phyloP scores from a whole-genome alignment of 495 filamentous ascomycete species.

The Annulohypoxylon nitens region DNA sequence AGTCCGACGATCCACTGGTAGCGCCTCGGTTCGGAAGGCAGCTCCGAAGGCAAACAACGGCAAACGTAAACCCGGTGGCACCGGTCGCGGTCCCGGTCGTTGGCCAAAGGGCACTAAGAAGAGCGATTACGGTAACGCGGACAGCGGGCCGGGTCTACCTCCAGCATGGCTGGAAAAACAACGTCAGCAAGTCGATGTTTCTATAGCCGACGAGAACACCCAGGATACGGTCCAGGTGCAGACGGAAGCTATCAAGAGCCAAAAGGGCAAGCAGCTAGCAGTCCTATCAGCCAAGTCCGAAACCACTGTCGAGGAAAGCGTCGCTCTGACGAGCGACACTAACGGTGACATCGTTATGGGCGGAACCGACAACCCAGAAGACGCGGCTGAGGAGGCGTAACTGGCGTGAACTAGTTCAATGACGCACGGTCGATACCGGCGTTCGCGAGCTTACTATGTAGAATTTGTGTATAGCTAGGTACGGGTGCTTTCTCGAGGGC shows the following conservation, averaged over 20 bases:
- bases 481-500: not conserved
- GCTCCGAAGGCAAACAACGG: constrained; percentile 51
- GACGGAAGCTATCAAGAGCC: constrained; percentile 51
- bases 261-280: constrained; percentile 49
- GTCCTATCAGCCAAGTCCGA: constrained; percentile 43
- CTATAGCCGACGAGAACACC: constrained; percentile 49
- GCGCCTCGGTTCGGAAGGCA: constrained; percentile 32
- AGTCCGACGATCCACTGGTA: constrained; percentile 44
- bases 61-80: constrained; percentile 65
- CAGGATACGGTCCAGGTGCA: constrained; percentile 60
- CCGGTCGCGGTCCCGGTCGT: constrained; percentile 63
- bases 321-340: constrained; percentile 15
- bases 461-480: constrained; percentile 20
- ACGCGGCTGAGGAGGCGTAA: constrained; percentile 47
- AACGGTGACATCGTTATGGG: constrained; percentile 36
- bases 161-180: constrained; percentile 60
- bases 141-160: constrained; percentile 67
- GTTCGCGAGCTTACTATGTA: not conserved
- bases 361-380: constrained; percentile 39
- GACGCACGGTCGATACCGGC: not conserved
- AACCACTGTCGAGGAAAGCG: constrained; percentile 19
- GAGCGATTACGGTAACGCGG: constrained; percentile 68
- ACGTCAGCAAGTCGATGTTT: constrained; percentile 34
- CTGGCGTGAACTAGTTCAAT: constrained; percentile 38
- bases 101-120: constrained; percentile 71